Evolutionary conservation across 371 early-diverging fungal genomes (phyloP).

Genomic region (Lichtheimia ramosa): DNA sequence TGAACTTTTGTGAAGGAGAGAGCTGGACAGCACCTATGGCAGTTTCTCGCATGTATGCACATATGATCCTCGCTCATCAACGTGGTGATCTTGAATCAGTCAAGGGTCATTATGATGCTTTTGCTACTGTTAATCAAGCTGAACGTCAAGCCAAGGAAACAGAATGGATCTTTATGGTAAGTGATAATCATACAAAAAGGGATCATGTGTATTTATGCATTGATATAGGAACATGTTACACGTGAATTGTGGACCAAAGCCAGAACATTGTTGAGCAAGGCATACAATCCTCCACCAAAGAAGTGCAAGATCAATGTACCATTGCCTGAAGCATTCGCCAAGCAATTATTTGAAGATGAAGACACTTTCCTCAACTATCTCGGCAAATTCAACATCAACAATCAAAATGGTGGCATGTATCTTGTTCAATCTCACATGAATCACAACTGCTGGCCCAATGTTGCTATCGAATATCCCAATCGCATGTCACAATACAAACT

Average conservation of each 20-base stretch:
- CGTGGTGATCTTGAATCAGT: constrained; percentile 53
- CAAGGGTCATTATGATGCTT: constrained; percentile 57
- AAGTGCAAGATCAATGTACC: constrained; percentile 56
- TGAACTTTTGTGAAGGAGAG: constrained; percentile 51
- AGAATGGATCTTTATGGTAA: constrained; percentile 65
- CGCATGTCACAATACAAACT: constrained; percentile 53
- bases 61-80: constrained; percentile 58
- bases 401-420: constrained; percentile 70
- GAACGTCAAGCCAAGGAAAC: constrained; percentile 67
- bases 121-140: constrained; percentile 65
- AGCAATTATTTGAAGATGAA: constrained; percentile 53
- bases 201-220: background rate
- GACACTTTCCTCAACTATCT: constrained; percentile 61
- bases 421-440: constrained; percentile 64
- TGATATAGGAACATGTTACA: constrained; percentile 37
- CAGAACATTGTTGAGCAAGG: constrained; percentile 43
- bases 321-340: constrained; percentile 43
- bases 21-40: constrained; percentile 63
- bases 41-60: constrained; percentile 58
- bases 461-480: constrained; percentile 54
- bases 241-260: constrained; percentile 58
- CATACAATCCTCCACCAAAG: constrained; percentile 50
- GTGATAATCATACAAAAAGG: constrained; percentile 2
- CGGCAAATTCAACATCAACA: constrained; percentile 70
- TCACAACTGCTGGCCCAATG: constrained; percentile 58